Evolutionary conservation across 306 rosid species (phyloP).

Genomic region (Rosa chinensis): DNA sequence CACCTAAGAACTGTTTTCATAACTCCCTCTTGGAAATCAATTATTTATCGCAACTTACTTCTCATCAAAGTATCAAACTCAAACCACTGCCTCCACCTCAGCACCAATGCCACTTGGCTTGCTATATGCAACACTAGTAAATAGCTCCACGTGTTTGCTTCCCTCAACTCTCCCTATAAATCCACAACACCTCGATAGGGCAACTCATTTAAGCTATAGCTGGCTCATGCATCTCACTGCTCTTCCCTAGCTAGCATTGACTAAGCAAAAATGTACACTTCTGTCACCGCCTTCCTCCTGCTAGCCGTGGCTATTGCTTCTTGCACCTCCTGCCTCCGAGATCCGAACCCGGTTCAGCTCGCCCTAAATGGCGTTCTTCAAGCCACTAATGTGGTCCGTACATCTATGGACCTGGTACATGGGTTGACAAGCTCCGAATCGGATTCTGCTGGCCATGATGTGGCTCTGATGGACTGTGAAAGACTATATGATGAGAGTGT

Average conservation of each 20-base stretch:
- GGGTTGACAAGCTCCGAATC: neutral
- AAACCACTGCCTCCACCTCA: neutral
- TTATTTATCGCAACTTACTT: neutral
- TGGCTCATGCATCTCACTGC: constrained; percentile 29
- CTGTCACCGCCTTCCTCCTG: constrained; percentile 28
- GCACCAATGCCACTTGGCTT: constrained; percentile 40
- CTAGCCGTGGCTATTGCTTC: constrained; percentile 16
- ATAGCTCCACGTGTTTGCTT: constrained; percentile 39
- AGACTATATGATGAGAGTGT: constrained; percentile 63
- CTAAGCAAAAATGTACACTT: constrained; percentile 35
- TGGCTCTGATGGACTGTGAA: constrained; percentile 52
- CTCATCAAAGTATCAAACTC: neutral
- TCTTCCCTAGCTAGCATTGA: neutral
- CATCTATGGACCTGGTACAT: constrained; percentile 10
- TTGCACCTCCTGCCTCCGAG: constrained; percentile 30
- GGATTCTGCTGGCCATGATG: neutral
- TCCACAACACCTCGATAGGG: constrained; percentile 25
- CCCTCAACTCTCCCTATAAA: constrained; percentile 41
- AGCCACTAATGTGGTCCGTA: constrained; percentile 39
- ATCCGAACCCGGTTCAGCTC: constrained; percentile 32
- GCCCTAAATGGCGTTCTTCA: constrained; percentile 24
- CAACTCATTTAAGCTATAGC: neutral
- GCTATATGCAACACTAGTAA: neutral
- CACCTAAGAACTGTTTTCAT: neutral
- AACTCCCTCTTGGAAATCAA: neutral